phyloP scores from a whole-genome alignment of 129 eudicot species.

The Helianthus tuberosus region DNA sequence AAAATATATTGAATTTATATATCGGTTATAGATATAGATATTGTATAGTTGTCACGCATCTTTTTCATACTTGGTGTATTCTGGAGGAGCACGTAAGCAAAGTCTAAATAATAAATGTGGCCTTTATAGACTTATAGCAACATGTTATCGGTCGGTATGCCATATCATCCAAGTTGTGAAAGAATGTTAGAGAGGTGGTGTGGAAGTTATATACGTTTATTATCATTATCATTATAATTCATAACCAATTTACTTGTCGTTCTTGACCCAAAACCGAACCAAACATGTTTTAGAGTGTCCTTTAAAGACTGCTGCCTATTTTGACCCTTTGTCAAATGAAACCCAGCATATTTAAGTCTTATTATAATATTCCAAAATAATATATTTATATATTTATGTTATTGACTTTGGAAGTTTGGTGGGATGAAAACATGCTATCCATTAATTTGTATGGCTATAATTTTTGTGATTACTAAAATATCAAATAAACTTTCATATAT shows the following conservation, averaged over 20 bases:
- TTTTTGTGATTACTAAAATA: background rate
- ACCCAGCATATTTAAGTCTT: background rate
- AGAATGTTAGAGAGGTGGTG: background rate
- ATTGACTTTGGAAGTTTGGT: background rate
- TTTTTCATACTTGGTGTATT: background rate
- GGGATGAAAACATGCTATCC: background rate
- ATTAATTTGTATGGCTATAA: background rate
- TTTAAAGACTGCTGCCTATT: background rate
- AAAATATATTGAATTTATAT: too few relatives aligned
- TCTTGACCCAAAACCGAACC: background rate
- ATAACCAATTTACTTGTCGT: background rate
- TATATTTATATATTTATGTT: background rate
- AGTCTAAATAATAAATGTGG: background rate
- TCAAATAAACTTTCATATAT: background rate
- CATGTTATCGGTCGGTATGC: constrained; percentile 4
- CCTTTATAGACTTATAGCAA: too few relatives aligned
- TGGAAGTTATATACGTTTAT: background rate
- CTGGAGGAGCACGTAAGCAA: constrained; percentile 8
- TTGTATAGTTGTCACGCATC: background rate
- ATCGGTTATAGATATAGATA: background rate
- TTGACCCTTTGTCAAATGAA: background rate
- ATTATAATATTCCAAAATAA: background rate
- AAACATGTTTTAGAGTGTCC: background rate
- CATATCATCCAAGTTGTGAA: background rate
- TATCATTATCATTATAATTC: background rate